phyloP scores from a whole-genome alignment of 495 filamentous ascomycete species.

The Hypoxylon cercidicola region DNA sequence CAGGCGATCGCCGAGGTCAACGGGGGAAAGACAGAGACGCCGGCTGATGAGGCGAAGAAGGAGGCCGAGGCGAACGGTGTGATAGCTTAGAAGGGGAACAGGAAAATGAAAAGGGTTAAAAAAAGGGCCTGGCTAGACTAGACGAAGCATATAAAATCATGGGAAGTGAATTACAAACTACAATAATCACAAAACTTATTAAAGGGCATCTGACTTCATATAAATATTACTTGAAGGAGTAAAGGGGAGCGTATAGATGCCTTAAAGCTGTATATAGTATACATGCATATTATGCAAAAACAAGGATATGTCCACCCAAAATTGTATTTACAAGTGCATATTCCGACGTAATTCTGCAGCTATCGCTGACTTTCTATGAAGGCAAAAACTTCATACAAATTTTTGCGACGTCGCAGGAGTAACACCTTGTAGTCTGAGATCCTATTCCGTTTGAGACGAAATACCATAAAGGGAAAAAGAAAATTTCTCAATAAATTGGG shows the following conservation, averaged over 20 bases:
- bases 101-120: neutral
- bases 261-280: neutral
- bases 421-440: neutral
- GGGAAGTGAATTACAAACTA: neutral
- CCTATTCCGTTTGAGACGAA: neutral
- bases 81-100: constrained; percentile 38
- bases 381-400: neutral
- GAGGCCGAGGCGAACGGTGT: constrained; percentile 49
- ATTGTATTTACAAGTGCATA: constrained; percentile 11
- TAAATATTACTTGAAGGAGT: no score
- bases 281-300: constrained; percentile 10
- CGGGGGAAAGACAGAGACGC: constrained; percentile 31
- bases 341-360: constrained; percentile 30
- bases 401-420: neutral
- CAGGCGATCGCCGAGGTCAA: constrained; percentile 68
- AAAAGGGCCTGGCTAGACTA: constrained; percentile 5
- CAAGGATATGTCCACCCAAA: neutral
- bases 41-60: constrained; percentile 47
- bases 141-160: neutral
- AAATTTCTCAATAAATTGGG: constrained; percentile 1
- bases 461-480: neutral
- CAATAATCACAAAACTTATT: no score
- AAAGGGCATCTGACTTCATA: no score
- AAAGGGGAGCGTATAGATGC: no score
- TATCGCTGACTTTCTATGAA: constrained; percentile 1